Evolutionary conservation across 2,329 filamentous ascomycete species (phyloP).

Genomic region (Zymoseptoria passerinii): DNA sequence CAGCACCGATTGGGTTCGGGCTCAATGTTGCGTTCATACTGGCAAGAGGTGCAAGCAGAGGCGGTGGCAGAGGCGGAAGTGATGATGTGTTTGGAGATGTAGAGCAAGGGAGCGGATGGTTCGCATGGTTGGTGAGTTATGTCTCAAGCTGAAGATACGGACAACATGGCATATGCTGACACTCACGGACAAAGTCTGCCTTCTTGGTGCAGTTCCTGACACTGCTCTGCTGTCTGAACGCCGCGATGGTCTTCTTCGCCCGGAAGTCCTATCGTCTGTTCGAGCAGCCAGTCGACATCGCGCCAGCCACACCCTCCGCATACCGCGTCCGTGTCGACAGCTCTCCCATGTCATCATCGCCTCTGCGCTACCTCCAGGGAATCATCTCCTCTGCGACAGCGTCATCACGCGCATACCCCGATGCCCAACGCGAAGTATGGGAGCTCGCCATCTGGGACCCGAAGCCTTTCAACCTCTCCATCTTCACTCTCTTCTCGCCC

Average conservation of each 20-base stretch:
- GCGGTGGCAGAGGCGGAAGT: constrained; percentile 22
- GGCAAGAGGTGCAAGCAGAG: constrained; percentile 55
- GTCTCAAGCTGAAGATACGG: background rate
- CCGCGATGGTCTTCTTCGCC: constrained; percentile 71
- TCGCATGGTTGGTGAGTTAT: constrained; percentile 52
- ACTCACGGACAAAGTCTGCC: constrained; percentile 31
- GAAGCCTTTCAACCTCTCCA: constrained; percentile 66
- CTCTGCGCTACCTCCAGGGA: constrained; percentile 63
- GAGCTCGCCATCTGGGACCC: constrained; percentile 92
- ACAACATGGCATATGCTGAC: constrained; percentile 2
- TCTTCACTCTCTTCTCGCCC: constrained; percentile 89
- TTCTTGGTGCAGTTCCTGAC: constrained; percentile 64
- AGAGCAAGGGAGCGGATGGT: constrained; percentile 51
- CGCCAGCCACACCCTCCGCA: constrained; percentile 73
- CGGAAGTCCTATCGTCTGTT: constrained; percentile 87
- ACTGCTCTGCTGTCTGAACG: constrained; percentile 62
- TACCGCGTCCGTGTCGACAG: constrained; percentile 83
- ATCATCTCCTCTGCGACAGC: constrained; percentile 60
- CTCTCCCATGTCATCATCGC: constrained; percentile 67
- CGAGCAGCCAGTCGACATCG: constrained; percentile 69
- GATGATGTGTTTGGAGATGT: constrained; percentile 37
- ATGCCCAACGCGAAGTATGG: constrained; percentile 82
- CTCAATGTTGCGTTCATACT: constrained; percentile 76
- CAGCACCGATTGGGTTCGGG: constrained; percentile 63
- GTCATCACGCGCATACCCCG: constrained; percentile 76